Conservation (phyloP, 345 rosid genomes). For the Citrus trifoliata region DNA sequence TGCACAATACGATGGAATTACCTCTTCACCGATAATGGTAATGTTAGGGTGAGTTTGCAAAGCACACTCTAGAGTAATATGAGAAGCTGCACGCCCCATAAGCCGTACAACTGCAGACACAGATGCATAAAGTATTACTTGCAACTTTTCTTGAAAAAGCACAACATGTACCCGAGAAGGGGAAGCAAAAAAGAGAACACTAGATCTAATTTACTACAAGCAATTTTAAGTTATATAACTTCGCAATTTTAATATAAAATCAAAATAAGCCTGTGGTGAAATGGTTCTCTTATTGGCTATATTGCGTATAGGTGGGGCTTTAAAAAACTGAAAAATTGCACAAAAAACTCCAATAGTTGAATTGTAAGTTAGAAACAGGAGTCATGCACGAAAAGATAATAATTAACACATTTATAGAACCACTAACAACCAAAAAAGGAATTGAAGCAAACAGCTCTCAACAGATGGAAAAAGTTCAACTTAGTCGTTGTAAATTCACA, state of each 20-base stretch:
- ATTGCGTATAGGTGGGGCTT: background rate
- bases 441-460: background rate
- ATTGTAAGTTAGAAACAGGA: background rate
- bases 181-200: background rate
- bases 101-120: constrained; percentile 83
- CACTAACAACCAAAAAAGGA: background rate
- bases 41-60: constrained; percentile 96
- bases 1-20: constrained; percentile 9
- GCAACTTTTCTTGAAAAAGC: background rate
- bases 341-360: background rate
- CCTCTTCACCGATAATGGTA: constrained; percentile 98
- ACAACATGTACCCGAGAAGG: background rate
- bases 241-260: background rate
- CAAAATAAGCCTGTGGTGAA: background rate
- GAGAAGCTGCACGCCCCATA: constrained; percentile 99
- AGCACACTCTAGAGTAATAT: constrained; percentile 95
- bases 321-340: background rate
- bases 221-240: background rate
- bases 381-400: background rate
- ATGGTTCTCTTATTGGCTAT: background rate
- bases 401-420: background rate
- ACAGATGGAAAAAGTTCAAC: background rate
- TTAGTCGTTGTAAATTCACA: background rate
- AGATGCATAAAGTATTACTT: constrained; percentile 8
- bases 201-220: background rate